Conservation (phyloP, 2,329 filamentous ascomycete species). For the Colletotrichum shisoi region DNA sequence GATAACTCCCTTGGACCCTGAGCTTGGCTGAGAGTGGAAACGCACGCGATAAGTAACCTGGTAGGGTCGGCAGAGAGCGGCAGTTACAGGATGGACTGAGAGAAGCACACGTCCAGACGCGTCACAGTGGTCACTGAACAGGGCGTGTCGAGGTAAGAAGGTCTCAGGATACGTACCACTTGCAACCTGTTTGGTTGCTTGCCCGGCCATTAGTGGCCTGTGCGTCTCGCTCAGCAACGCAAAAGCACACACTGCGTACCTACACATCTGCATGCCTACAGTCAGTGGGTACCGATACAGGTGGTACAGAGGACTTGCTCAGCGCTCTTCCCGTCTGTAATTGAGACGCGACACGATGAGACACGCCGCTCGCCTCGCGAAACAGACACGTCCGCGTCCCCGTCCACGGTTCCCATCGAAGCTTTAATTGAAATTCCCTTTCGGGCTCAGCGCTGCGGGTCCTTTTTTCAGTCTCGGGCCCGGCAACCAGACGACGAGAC, state of each 20-base stretch:
- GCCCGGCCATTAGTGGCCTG: not conserved
- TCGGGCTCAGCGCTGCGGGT: constrained; percentile 28
- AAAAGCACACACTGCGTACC: no score
- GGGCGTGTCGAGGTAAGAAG: not conserved
- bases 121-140: constrained; percentile 8
- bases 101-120: constrained; percentile 17
- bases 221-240: constrained; percentile 28
- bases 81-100: not conserved
- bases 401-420: not conserved
- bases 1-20: no score
- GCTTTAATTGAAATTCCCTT: constrained; percentile 41
- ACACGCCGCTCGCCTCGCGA: constrained; percentile 54
- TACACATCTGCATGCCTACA: not conserved
- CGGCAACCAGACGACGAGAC: constrained; percentile 26
- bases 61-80: not conserved
- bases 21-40: not conserved
- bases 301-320: no score
- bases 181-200: not conserved
- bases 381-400: constrained; percentile 53
- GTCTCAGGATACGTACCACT: no score
- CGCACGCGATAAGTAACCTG: constrained; percentile 1
- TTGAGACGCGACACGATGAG: constrained; percentile 44
- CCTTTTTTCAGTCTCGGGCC: constrained; percentile 32
- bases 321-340: not conserved
- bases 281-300: no score